phyloP scores from a whole-genome alignment of 768 basidiomycete species.

The Amyloporia xantha region DNA sequence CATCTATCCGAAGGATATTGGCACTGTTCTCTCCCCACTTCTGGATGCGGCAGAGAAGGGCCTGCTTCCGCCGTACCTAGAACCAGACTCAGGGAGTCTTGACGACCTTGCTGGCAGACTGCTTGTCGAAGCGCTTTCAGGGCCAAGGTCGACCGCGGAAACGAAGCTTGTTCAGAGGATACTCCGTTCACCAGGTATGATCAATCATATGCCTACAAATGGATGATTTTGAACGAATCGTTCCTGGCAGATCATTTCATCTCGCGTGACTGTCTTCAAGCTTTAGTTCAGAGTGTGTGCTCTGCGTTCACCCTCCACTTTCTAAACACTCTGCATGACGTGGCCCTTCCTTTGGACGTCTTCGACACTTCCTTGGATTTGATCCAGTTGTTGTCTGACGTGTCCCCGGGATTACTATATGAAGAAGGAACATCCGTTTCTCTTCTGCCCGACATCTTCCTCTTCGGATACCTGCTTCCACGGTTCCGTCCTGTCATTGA shows the following conservation, averaged over 20 bases:
- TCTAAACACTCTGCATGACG: conserved; percentile 26
- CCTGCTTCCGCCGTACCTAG: conserved; percentile 39
- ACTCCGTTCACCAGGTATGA: conserved; percentile 36
- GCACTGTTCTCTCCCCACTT: conserved; percentile 29
- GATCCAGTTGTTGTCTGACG: conserved; percentile 18
- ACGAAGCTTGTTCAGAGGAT: conserved; percentile 32
- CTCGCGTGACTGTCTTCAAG: conserved; percentile 25
- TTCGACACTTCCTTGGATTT: conserved; percentile 29
- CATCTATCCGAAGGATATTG: conserved; percentile 23
- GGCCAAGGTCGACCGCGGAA: conserved; percentile 19
- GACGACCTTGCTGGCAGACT: conserved; percentile 36
- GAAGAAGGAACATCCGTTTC: conserved; percentile 6
- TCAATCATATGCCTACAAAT: conserved; percentile 3
- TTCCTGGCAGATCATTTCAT: conserved; percentile 29
- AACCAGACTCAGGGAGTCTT: conserved; percentile 37
- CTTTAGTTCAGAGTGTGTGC: conserved; percentile 26
- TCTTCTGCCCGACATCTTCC: conserved; percentile 39
- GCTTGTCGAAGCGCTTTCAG: conserved; percentile 32
- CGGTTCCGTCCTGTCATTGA: conserved; percentile 21
- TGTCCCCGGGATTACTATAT: background rate
- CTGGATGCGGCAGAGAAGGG: conserved; percentile 35
- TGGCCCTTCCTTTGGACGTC: conserved; percentile 15
- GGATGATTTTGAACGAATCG: background rate
- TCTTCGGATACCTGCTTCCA: conserved; percentile 44
- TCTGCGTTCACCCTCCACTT: conserved; percentile 32